phyloP scores from a whole-genome alignment of 2,329 filamentous ascomycete genomes.

The Neonectria neomacrospora region DNA sequence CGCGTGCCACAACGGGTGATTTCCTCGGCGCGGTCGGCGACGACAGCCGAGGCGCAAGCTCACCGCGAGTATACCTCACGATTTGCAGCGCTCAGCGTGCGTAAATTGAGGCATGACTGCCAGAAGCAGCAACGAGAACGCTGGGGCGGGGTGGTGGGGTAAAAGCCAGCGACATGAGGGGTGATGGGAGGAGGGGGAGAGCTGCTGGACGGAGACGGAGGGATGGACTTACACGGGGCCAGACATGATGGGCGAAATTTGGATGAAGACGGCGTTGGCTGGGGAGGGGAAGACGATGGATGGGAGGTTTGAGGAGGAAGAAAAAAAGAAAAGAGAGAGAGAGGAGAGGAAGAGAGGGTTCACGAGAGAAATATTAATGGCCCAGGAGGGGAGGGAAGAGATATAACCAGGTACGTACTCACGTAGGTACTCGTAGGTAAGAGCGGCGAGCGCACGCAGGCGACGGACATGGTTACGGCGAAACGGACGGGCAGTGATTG shows the following conservation, averaged over 20 bases:
- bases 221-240: conserved; percentile 71
- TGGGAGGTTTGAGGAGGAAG: conserved; percentile 36
- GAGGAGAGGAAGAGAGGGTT: conserved; percentile 34
- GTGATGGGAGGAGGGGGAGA: conserved; percentile 41
- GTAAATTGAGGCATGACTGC: conserved; percentile 49
- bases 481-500: background rate
- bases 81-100: conserved; percentile 43
- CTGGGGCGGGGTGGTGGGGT: conserved; percentile 56
- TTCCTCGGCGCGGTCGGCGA: background rate
- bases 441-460: conserved; percentile 15
- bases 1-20: conserved; percentile 45
- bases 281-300: conserved; percentile 25
- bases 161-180: conserved; percentile 41
- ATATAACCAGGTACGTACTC: background rate
- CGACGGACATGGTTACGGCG: conserved; percentile 21
- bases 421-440: conserved; percentile 5
- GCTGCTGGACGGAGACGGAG: conserved; percentile 18
- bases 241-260: conserved; percentile 64
- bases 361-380: conserved; percentile 42
- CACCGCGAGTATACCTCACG: conserved; percentile 34
- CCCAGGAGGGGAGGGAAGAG: conserved; percentile 9
- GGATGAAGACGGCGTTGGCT: conserved; percentile 27
- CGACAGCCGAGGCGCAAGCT: conserved; percentile 22
- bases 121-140: conserved; percentile 33
- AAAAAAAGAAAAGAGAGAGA: conserved; percentile 28